Base-by-base conservation (phyloP, 2,329 filamentous ascomycete species). In the Acrodontium crateriforme region DNA sequence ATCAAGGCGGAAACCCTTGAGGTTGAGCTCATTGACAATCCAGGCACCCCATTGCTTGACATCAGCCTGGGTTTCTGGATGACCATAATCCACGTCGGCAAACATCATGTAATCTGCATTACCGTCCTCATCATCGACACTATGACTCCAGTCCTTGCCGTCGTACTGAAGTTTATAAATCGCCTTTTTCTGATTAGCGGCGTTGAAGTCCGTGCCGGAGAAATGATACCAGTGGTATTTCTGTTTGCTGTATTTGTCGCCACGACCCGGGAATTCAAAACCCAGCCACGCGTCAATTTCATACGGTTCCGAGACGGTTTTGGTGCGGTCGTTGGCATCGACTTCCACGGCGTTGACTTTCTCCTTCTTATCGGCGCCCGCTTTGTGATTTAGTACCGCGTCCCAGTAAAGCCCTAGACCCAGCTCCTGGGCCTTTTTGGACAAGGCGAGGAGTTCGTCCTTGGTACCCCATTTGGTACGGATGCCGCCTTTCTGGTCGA, bases 21-120 rank as follows among this genome's bases (percentile, higher is more conserved):
- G 54, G 0, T 66, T 65, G 0, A 79, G 43, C 36, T 74, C 59
- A 4, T 65, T 55, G 1, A 65, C 65, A 21, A 82, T 58, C 77
- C 77, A 82, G 4, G 65, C 55, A 2, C 71, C 71, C 77, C 76
- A 81, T 27, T 64, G 60, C 30, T 74, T 60, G 5, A 79, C 66
- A 38, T 81, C 76, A 4, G 62, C 53, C 24, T 62, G 59, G 5
- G 79, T 74, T 42, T 79, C 74, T 0, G 60, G 59, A 29, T 76
- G 63, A 4, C 56, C 53, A 46, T 76, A 77, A 46, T 81, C 74
- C 16, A 81, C 48, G 46, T 81, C 69, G 4, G 72, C 69, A 37
- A 77, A 79, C 74, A 81, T 80, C 18, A 79, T 62, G 45, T 71
- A 78, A 46, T 74, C 70, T 16, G 53, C 55, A 44, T 81, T 80